phyloP scores from a whole-genome alignment of 768 basidiomycete species.

The Xerocomus potaroensis region DNA sequence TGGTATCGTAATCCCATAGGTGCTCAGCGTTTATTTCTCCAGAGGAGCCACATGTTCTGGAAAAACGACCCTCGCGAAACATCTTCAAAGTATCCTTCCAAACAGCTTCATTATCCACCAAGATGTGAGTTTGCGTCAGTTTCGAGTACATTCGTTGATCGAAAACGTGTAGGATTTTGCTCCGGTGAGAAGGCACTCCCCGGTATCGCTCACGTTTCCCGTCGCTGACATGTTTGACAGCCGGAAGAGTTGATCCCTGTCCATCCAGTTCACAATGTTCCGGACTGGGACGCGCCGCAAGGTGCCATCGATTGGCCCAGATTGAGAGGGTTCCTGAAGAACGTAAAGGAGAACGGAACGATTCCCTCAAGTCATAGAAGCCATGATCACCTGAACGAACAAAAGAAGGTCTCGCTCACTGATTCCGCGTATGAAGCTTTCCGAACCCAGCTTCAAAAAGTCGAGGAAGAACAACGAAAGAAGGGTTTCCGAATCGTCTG shows the following conservation, averaged over 20 bases:
- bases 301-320: constrained; percentile 87
- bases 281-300: constrained; percentile 91
- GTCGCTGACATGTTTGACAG: constrained; percentile 5
- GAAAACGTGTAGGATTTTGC: constrained; percentile 69
- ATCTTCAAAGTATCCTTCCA: constrained; percentile 69
- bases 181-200: constrained; percentile 54
- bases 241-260: constrained; percentile 29
- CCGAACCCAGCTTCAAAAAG: constrained; percentile 46
- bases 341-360: constrained; percentile 60
- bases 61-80: constrained; percentile 94
- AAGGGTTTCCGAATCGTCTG: constrained; percentile 57
- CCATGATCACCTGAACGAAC: constrained; percentile 91
- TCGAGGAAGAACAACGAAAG: constrained; percentile 39
- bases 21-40: not conserved
- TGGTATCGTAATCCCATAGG: not conserved
- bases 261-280: constrained; percentile 75
- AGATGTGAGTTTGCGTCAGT: constrained; percentile 55
- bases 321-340: constrained; percentile 57
- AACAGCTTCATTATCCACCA: constrained; percentile 86
- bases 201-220: not conserved
- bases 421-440: constrained; percentile 44
- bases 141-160: constrained; percentile 2
- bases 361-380: constrained; percentile 71
- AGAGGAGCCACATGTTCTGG: constrained; percentile 94
- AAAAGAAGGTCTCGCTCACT: constrained; percentile 65